Base-by-base conservation (phyloP, 2,329 filamentous ascomycete genomes). In the Claviceps arundinis region DNA sequence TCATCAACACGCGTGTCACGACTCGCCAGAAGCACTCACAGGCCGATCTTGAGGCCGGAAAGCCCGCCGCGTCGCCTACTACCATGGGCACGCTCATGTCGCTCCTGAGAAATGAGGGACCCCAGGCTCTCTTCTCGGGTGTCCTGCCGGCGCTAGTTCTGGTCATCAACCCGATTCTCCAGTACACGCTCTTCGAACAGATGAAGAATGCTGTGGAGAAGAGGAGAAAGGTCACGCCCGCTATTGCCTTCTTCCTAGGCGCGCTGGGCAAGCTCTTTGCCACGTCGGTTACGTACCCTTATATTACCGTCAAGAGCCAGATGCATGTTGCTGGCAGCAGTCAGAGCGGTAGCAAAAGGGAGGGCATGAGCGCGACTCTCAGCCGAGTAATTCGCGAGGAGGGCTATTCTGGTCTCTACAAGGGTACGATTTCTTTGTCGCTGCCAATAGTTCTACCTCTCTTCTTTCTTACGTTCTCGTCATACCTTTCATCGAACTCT, bases 121-220 rank as follows among this genome's bases (percentile, higher is more conserved):
- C 86, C 22, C 74, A 78, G 62, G 87, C 89, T 9, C 80, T 98
- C 37, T 98, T 98, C 67, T 78, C 90, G 4, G 93, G 93, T 56
- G 91, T 98, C 50, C 77, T 96, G 54, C 93, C 93, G 9, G 93
- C 93, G 0, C 74, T 98, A 59, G 83, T 98, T 59, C 77, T 98
- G 57, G 93, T 98, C 63, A 89, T 96, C 73, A 98, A 98, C 73
- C 93, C 93, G 4, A 98, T 98, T 59, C 74, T 98, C 57, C 93
- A 98, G 73, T 98, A 98, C 71, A 98, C 93, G 16, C 85, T 98
- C 52, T 98, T 97, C 62, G 93, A 98, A 76, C 91, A 98, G 75
- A 75, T 97, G 73, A 97, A 96, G 80, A 95, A 97, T 67, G 63
- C 77, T 26, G 71, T 96, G 52, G 91, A 96, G 78, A 86, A 71